Percentiles rank a stretch among this genome's conserved stretches.
Evolutionary conservation across 2,329 filamentous ascomycete genomes (phyloP).

Genomic region (Pseudogymnoascus sp.): DNA sequence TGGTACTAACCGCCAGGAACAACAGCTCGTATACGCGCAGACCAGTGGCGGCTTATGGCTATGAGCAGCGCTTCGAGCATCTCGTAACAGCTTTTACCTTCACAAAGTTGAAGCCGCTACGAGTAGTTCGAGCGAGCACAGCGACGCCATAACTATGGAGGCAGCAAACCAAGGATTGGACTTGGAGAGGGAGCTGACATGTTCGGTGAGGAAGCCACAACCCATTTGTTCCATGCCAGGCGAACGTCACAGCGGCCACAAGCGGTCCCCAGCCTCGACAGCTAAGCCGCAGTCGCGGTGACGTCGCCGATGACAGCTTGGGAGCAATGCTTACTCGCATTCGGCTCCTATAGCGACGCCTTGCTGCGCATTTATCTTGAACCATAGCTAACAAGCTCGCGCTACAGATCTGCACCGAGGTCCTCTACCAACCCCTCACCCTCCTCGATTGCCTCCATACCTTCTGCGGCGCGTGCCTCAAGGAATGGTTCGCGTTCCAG

Average conservation of each 20-base stretch:
- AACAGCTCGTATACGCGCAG: slow-evolving; percentile 5
- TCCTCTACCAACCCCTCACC: slow-evolving; percentile 83
- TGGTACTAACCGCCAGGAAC: slow-evolving; percentile 4
- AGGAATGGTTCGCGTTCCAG: slow-evolving; percentile 91
- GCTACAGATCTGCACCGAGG: slow-evolving; percentile 85
- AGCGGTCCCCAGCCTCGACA: slow-evolving; percentile 6
- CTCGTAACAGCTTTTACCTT: not conserved
- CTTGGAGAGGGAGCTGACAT: slow-evolving; percentile 88
- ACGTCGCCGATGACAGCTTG: not conserved
- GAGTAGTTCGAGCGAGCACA: not conserved
- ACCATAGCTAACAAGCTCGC: not conserved
- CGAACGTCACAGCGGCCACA: slow-evolving; percentile 4
- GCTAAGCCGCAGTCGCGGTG: not conserved
- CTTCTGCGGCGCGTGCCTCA: slow-evolving; percentile 90
- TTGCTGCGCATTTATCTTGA: slow-evolving; percentile 11
- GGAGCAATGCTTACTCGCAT: not conserved
- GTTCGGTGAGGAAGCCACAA: slow-evolving; percentile 62
- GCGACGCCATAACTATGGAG: slow-evolving; percentile 37
- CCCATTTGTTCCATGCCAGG: slow-evolving; percentile 11
- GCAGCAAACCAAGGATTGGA: slow-evolving; percentile 51
- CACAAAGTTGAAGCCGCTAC: not conserved
- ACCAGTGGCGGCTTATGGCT: not conserved
- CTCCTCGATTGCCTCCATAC: slow-evolving; percentile 91
- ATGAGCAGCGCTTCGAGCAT: not conserved
- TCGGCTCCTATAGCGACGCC: not conserved